Evolutionary conservation across 345 rosid species (phyloP).

Genomic region (Eucalyptus cloeziana): DNA sequence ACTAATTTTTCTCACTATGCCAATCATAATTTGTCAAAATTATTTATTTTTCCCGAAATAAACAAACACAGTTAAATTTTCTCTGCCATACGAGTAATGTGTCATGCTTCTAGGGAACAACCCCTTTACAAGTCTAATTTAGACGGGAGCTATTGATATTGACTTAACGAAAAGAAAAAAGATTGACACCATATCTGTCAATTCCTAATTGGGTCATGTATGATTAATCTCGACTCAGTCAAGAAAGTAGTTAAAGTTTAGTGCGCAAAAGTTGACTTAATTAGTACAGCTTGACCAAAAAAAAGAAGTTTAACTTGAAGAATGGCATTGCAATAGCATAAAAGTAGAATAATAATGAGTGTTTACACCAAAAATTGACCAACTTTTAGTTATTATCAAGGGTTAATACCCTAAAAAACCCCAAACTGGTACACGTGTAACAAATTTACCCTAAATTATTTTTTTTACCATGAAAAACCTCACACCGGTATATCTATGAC

Average conservation of each 20-base stretch:
- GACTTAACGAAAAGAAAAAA: neutral
- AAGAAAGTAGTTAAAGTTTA: neutral
- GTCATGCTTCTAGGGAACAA: neutral
- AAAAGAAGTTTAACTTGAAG: neutral
- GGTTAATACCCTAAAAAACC: no score
- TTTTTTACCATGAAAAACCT: no score
- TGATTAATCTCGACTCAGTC: neutral
- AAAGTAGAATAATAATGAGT: no score
- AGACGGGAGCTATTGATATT: no score
- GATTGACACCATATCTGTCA: neutral
- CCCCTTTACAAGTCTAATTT: neutral
- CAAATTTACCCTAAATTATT: no score
- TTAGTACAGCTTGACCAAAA: neutral
- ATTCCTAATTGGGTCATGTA: neutral
- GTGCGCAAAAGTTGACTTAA: neutral
- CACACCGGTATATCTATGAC: rapidly evolving
- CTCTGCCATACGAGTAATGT: no score
- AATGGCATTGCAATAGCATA: neutral
- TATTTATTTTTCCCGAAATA: no score
- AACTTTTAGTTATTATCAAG: no score
- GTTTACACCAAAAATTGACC: no score
- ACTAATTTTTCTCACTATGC: no score
- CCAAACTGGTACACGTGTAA: rapidly evolving
- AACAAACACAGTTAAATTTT: neutral
- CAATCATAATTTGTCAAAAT: no score